A percentile compares a stretch with the other conserved stretches of the same genome.
phyloP scores from a whole-genome alignment of 176 grass and related monocot species.

The Musa acuminata region DNA sequence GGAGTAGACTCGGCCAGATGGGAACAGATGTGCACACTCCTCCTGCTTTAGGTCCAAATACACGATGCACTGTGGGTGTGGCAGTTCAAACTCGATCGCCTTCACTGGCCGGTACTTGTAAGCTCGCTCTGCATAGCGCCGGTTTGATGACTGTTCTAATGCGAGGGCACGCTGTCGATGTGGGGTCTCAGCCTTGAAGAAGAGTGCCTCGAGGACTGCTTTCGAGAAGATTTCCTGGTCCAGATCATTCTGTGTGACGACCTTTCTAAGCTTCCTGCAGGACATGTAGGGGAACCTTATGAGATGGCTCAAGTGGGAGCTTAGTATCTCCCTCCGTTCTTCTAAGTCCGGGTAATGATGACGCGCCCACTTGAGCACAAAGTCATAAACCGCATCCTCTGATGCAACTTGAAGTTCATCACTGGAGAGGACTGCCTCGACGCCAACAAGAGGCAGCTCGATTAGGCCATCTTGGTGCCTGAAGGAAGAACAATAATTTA shows the following conservation, averaged over 20 bases:
- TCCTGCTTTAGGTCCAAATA: conserved; percentile 19
- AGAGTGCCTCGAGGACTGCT: conserved; percentile 12
- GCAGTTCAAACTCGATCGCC: conserved; percentile 14
- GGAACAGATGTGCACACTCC: conserved; percentile 6
- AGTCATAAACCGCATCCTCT: conserved; percentile 16
- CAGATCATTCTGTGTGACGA: conserved; percentile 4
- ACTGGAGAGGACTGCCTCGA: conserved; percentile 22
- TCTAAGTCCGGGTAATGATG: background rate
- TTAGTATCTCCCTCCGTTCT: conserved; percentile 12
- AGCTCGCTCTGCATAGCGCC: conserved; percentile 1
- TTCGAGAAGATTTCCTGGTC: conserved; percentile 10
- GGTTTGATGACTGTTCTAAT: background rate
- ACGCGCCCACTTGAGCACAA: conserved; percentile 20
- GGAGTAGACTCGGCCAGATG: conserved; percentile 12
- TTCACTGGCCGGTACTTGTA: conserved; percentile 17
- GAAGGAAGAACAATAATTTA: background rate
- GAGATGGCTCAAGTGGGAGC: background rate
- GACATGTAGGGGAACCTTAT: conserved; percentile 17
- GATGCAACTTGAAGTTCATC: conserved; percentile 24
- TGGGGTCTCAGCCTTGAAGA: conserved; percentile 15
- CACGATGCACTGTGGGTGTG: conserved; percentile 18
- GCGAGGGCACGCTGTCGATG: background rate
- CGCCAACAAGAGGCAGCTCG: conserved; percentile 10
- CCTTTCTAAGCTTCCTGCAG: conserved; percentile 15
- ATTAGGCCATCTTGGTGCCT: conserved; percentile 13